A percentile compares a stretch with the other conserved stretches of the same genome.
These are phyloP conservation scores for Geotrichum histeridarum DNA, from an alignment of 1,139 yeast genomes.

Conservation along the genomic window DNA sequence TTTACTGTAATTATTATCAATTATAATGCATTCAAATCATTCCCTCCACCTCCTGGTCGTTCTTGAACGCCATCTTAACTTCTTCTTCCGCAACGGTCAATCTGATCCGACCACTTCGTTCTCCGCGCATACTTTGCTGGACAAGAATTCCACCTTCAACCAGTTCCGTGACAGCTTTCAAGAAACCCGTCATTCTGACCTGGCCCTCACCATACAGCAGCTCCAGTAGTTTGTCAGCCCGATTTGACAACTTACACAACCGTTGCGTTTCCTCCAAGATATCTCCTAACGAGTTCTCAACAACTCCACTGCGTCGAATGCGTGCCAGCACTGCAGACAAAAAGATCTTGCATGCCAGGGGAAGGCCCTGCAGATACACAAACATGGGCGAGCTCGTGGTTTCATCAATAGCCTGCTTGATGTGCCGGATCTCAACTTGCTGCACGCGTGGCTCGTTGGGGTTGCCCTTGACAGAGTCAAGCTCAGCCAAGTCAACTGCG, in stretches of 20 bases:
- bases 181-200: slow-evolving; percentile 44
- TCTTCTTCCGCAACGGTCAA: slow-evolving; percentile 70
- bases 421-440: slow-evolving; percentile 61
- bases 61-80: slow-evolving; percentile 52
- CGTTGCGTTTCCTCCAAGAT: slow-evolving; percentile 70
- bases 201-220: slow-evolving; percentile 23
- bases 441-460: slow-evolving; percentile 28
- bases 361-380: slow-evolving; percentile 52
- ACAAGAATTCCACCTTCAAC: slow-evolving; percentile 72
- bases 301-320: slow-evolving; percentile 61
- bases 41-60: slow-evolving; percentile 45
- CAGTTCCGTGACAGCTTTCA: slow-evolving; percentile 56
- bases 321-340: slow-evolving; percentile 62
- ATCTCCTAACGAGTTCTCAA: slow-evolving; percentile 70
- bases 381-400: slow-evolving; percentile 70
- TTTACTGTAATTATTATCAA: not conserved
- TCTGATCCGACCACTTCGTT: slow-evolving; percentile 58
- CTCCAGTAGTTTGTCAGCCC: slow-evolving; percentile 24
- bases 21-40: slow-evolving; percentile 27
- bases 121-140: slow-evolving; percentile 63
- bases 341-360: slow-evolving; percentile 67
- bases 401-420: slow-evolving; percentile 74
- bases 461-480: slow-evolving; percentile 24
- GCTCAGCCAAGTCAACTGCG: slow-evolving; percentile 84
- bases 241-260: slow-evolving; percentile 38